Base-by-base conservation (phyloP, 208 protist genomes). In the Naegleria fowleri region DNA sequence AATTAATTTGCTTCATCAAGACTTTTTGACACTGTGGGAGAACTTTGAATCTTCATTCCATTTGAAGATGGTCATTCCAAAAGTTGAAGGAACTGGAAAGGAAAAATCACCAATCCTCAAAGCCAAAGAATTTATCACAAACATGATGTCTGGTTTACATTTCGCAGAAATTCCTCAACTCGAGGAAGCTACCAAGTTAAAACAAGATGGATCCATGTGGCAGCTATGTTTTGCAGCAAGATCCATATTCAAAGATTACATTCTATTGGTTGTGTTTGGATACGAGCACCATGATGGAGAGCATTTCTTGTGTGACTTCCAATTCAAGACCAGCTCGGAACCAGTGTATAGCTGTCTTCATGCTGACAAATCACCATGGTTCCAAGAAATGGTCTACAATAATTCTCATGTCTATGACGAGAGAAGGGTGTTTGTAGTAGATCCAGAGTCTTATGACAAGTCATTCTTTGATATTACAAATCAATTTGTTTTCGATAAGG, bases 21-120 rank as follows among this genome's bases (percentile, higher is more conserved):
- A 89, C 9, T 89, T 89, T 40, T 89, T 89, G 36, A 67, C 86
- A 13, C 36, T 89, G 0, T 89, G 86, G 86, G 86, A 89, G 39
- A 40, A 29, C 5, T 89, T 25, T 41, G 48, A 67, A 3, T 25
- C 5, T 9, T 38, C n/a, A 1, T 67, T 89, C 48, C 48, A 67
- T 67, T n/a, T 51, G 6, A 88, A 39, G 11, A 58, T 88, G 22
- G 33, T 51, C 48, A 51, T 86, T 36, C 19, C 83, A 86, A 40
- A 51, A 40, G 16, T 41, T 25, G 39, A 86, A 4, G 5, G 6
- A 36, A 67, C 13, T 41, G n/a, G 19, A 0, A 40, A 36, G 6
- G 59, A 89, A 4, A 40, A 67, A 48, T 48, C 25, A 88, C 2
- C 67, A 36, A 36, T 79, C 36, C 41, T 39, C 0, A 22, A 22